phyloP scores from a whole-genome alignment of 2,329 filamentous ascomycete species.

The Aspergillus ustus region DNA sequence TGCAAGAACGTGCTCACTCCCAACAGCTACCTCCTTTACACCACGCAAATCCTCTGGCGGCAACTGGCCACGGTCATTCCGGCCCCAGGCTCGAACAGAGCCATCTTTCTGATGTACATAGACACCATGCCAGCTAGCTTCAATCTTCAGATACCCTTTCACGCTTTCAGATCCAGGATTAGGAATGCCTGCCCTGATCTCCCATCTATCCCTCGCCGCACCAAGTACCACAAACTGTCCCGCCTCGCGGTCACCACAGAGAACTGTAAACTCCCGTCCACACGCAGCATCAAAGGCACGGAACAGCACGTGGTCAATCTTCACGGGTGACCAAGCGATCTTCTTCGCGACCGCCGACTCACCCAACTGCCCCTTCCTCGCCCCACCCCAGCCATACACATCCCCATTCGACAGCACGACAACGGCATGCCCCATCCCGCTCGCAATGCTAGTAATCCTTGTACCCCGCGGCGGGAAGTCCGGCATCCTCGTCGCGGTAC shows the following conservation, averaged over 20 bases:
- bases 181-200: constrained; percentile 64
- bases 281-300: constrained; percentile 70
- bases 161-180: constrained; percentile 35
- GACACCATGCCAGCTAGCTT: constrained; percentile 81
- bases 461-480: constrained; percentile 67
- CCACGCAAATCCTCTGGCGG: constrained; percentile 65
- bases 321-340: constrained; percentile 64
- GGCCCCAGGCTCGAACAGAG: constrained; percentile 73
- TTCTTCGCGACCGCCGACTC: constrained; percentile 51
- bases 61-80: constrained; percentile 83
- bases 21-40: constrained; percentile 71
- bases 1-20: constrained; percentile 88
- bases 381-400: constrained; percentile 86
- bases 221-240: constrained; percentile 72
- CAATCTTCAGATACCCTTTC: constrained; percentile 64
- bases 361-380: constrained; percentile 83
- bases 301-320: constrained; percentile 65
- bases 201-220: constrained; percentile 68
- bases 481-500: constrained; percentile 54
- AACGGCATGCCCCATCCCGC: constrained; percentile 78
- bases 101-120: constrained; percentile 70
- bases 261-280: constrained; percentile 82
- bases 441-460: constrained; percentile 67
- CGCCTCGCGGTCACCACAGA: constrained; percentile 60
- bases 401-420: constrained; percentile 74